Conservation (phyloP, 345 rosid species). For the Eutrema heterophyllum region DNA sequence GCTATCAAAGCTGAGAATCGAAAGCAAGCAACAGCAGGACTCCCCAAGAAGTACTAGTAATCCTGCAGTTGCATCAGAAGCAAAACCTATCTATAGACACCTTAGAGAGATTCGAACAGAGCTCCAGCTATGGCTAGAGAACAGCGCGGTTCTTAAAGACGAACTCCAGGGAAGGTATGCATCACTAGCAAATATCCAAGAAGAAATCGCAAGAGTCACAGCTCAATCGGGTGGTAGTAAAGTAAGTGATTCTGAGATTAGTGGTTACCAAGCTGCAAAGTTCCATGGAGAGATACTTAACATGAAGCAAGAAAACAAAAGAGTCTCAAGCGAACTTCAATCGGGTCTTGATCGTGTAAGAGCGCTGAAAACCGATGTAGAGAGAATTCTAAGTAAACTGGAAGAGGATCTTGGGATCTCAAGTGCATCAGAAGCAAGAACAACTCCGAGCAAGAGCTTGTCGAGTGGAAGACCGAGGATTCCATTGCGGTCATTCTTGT, state of each 20-base stretch:
- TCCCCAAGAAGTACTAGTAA: slow-evolving; percentile 25
- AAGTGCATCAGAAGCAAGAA: slow-evolving; percentile 26
- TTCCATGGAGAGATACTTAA: slow-evolving; percentile 78
- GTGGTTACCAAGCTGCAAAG: slow-evolving; percentile 65
- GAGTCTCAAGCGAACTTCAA: slow-evolving; percentile 56
- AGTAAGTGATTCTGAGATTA: slow-evolving; percentile 40
- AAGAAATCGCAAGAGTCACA: slow-evolving; percentile 50
- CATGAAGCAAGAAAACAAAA: slow-evolving; percentile 87
- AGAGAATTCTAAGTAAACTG: slow-evolving; percentile 39
- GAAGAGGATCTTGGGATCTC: slow-evolving; percentile 53
- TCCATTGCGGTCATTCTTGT: slow-evolving; percentile 78
- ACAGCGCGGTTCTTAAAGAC: slow-evolving; percentile 57
- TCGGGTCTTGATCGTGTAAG: slow-evolving; percentile 51
- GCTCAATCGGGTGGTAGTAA: slow-evolving; percentile 22
- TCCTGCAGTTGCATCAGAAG: slow-evolving; percentile 41
- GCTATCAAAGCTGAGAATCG: slow-evolving; percentile 34
- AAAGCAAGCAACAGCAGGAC: slow-evolving; percentile 33
- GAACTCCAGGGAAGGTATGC: slow-evolving; percentile 57
- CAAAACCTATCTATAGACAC: slow-evolving; percentile 65
- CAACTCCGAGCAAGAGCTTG: slow-evolving; percentile 19
- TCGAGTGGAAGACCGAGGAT: slow-evolving; percentile 40
- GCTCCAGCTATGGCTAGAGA: slow-evolving; percentile 71
- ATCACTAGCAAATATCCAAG: slow-evolving; percentile 58
- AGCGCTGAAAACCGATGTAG: slow-evolving; percentile 45
- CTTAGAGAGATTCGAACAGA: slow-evolving; percentile 73